Base-by-base conservation (phyloP, 2,329 filamentous ascomycete genomes). In the Colletotrichum ledebouriae region DNA sequence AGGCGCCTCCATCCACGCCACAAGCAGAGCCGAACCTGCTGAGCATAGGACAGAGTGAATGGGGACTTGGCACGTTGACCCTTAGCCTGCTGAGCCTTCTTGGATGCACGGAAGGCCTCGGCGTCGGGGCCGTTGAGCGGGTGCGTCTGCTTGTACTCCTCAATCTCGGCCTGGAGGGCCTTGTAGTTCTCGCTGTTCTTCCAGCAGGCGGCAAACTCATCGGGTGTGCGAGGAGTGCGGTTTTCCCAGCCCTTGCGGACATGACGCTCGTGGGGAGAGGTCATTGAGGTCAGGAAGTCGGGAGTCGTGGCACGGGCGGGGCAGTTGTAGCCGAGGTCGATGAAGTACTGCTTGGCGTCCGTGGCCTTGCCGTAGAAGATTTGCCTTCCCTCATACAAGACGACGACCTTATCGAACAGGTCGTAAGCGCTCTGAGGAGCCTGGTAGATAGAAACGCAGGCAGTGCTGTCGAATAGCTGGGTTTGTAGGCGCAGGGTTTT, bases 1-100 rank as follows among this genome's bases (percentile, higher is more conserved):
- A 97, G 84, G 59, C 94, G 89, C 75, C 89, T 87, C 82, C 91
- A 96, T 11, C 93, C 94, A 75, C 94, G 91, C 83, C 89, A 90
- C 56, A 97, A 82, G 77, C 94, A 97, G 12, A 98, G 88, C 69
- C 86, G 78, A 71, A 97, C 79, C 78, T 98, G 94, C 78, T 94
- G 90, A 4, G 69, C 58, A 72, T 91, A 92, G 0, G 93, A 95
- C 42, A 97, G 83, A 0, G 93, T 97, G 78, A 91, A 97, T 0
- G 94, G 94, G 1, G 93, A 97, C 77, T 88, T 88, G 56, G 85
- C 78, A 3, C 93, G 90, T 76, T 87, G 85, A 33, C 80, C 75
- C 75, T 83, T 86, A 71, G 88, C 85, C 76, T 89, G 87, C 76
- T 88, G 85, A 13, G 82, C 82, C 59, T 81, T 78, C 78, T 81